Base-by-base conservation (phyloP, 371 early-diverging fungal species). In the Syncephalastrum racemosum region DNA sequence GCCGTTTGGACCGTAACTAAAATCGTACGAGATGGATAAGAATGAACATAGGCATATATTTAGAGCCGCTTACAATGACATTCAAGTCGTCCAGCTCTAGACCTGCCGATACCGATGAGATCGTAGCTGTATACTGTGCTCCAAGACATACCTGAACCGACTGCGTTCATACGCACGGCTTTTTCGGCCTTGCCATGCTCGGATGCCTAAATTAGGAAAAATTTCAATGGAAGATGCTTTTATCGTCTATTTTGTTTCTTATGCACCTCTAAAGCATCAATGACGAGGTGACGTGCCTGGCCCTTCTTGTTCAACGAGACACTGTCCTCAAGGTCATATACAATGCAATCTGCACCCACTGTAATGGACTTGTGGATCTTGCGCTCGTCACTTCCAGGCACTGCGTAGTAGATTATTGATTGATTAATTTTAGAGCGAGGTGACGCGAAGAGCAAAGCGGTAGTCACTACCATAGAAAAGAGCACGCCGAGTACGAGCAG, bases 281-380 rank as follows among this genome's bases (percentile, higher is more conserved):
- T 84, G 0, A 94, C 86, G 71, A 87, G 75, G 54, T 84, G 64
- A 31, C 95, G 80, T 14, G 94, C 94, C 39, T 77, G 75, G 8
- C 88, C 90, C 59, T 95, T 96, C 53, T 90, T 82, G 64, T 85
- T 89, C 10, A 84, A 57, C 0, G 93, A 77, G 1, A 96, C 96
- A 24, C 93, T 89, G 68, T 96, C 96, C 62, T 96, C 96, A 13
- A 96, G 78, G 61, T 96, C 96, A 62, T 91, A 93, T 18, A 93
- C 90, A 15, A 94, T 73, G 64, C 90, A 88, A 68, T 96, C 96
- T 8, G 86, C 89, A 3, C 62, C 67, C 15, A 86, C 64, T 3
- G 77, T 73, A 8, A 87, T 73, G 1, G 93, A 91, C 43, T 87
- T 90, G 57, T 83, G 81, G 43, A 96, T 78, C 65, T 96, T 96